These are phyloP conservation scores for Helotiales sp. DNA, from an alignment of 2,329 filamentous ascomycete species.

Conservation along the genomic window DNA sequence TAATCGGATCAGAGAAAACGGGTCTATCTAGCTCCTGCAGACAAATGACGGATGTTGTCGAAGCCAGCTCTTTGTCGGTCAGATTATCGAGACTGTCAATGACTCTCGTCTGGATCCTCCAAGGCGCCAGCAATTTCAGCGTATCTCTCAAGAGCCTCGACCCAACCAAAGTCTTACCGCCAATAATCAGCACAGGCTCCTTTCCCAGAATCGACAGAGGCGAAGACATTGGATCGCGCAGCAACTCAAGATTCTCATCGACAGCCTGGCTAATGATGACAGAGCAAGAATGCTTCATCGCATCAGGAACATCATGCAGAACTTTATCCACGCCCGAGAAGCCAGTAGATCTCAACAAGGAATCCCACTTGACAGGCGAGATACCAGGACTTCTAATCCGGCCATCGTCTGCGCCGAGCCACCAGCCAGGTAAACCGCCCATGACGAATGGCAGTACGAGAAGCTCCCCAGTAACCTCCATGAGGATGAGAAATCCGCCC, in stretches of 20 bases:
- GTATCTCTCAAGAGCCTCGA: too few species aligned
- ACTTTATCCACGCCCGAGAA: constrained; percentile 43
- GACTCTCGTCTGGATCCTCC: neutral
- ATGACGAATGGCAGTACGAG: too few species aligned
- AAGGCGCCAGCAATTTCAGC: neutral
- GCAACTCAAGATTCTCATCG: neutral
- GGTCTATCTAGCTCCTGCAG: constrained; percentile 8
- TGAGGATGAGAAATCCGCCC: constrained; percentile 51
- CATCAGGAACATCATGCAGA: too few species aligned
- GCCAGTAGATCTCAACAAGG: constrained; percentile 32
- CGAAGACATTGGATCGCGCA: constrained; percentile 2
- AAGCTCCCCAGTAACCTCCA: constrained; percentile 47
- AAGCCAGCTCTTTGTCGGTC: neutral
- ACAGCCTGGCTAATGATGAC: constrained; percentile 9
- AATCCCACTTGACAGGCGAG: constrained; percentile 32
- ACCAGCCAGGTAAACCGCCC: constrained; percentile 21
- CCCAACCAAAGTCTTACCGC: neutral
- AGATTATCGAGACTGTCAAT: neutral
- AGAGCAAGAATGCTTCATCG: neutral
- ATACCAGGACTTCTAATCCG: constrained; percentile 9
- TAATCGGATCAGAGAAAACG: constrained; percentile 4
- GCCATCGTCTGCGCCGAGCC: constrained; percentile 25
- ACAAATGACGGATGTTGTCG: neutral
- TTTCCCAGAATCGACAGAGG: too few species aligned
- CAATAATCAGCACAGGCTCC: neutral